phyloP scores from a whole-genome alignment of 306 rosid genomes.

The Prunus armeniaca region DNA sequence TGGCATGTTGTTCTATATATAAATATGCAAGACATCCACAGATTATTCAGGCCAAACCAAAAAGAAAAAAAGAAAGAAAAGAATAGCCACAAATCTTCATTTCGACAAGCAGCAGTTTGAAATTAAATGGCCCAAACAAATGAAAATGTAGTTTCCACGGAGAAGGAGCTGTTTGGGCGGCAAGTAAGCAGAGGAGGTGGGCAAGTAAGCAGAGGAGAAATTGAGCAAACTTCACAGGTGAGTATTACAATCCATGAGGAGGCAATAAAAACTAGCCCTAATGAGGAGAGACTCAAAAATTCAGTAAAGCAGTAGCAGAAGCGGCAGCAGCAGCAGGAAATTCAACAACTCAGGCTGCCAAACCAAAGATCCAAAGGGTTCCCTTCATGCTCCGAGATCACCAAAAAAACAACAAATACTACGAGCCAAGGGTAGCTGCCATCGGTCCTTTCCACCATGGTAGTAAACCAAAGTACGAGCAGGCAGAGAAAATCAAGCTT shows the following conservation, averaged over 20 bases:
- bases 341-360: too few relatives aligned
- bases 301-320: too few relatives aligned
- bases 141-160: too few relatives aligned
- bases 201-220: not conserved
- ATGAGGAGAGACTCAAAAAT: not conserved
- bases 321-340: not conserved
- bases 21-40: not conserved
- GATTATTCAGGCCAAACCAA: not conserved
- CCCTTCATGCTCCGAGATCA: not conserved
- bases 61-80: not conserved
- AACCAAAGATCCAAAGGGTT: slow-evolving; percentile 6
- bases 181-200: not conserved
- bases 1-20: not conserved
- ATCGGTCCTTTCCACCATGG: slow-evolving; percentile 28
- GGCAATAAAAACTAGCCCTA: too few relatives aligned
- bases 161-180: too few relatives aligned
- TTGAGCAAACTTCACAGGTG: not conserved
- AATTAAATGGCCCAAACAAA: not conserved
- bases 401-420: not conserved
- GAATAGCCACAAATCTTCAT: not conserved
- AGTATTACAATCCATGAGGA: too few relatives aligned
- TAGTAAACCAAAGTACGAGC: not conserved
- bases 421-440: slow-evolving; percentile 10
- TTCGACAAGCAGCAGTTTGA: not conserved
- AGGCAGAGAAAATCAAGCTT: not conserved